Conservation (phyloP, 2,329 filamentous ascomycete species). For the Cordyceps pruinosa region DNA sequence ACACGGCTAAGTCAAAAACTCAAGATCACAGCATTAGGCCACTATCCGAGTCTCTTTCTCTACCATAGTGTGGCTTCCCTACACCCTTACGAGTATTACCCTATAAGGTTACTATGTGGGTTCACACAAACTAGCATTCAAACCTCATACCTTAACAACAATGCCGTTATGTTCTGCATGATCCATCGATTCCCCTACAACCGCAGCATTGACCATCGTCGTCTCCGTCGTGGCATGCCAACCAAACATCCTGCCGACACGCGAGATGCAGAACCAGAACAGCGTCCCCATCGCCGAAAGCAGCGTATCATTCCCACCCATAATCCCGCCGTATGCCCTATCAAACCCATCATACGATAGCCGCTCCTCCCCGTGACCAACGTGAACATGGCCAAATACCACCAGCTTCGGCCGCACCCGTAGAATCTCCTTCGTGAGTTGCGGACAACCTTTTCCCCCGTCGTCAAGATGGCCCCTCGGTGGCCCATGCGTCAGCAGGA, state of each 20-base stretch:
- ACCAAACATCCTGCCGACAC: not conserved
- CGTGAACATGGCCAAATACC: constrained; percentile 35
- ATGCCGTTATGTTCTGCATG: not conserved
- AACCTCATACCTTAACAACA: not conserved
- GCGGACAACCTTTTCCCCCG: constrained; percentile 24
- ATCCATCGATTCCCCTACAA: not conserved
- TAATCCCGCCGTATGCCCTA: constrained; percentile 19
- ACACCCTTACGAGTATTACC: too few species aligned
- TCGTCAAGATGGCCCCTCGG: constrained; percentile 29
- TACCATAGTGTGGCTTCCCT: too few species aligned
- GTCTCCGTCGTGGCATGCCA: not conserved
- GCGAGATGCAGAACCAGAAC: constrained; percentile 3
- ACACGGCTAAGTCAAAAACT: too few species aligned
- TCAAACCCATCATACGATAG: constrained; percentile 21
- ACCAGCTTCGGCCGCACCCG: constrained; percentile 26
- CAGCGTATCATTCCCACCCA: constrained; percentile 5
- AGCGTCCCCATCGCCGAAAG: not conserved
- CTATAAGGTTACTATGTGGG: too few species aligned
- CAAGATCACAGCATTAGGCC: too few species aligned
- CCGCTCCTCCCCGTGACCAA: constrained; percentile 24
- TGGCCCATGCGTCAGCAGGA: constrained; percentile 33
- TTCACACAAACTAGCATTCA: too few species aligned
- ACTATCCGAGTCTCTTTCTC: too few species aligned
- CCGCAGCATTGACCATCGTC: not conserved
- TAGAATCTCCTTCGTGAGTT: constrained; percentile 25